phyloP scores from a whole-genome alignment of 2,329 filamentous ascomycete genomes.

The Beauveria brongniartii region DNA sequence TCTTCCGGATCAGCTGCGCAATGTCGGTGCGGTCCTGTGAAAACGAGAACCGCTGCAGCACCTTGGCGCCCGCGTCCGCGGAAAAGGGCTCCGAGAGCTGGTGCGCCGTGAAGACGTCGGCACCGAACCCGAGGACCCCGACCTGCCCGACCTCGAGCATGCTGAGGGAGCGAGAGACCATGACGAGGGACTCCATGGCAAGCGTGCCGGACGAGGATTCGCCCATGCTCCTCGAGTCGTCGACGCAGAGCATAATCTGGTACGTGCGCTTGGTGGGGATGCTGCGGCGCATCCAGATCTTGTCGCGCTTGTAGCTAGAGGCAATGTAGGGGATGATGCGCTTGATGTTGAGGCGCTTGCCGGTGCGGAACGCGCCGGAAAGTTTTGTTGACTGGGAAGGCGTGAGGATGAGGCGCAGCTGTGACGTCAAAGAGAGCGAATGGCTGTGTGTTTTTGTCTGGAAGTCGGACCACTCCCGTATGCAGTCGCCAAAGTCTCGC shows the following conservation, averaged over 20 bases:
- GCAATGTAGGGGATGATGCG: slow-evolving; percentile 99
- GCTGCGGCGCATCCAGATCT: slow-evolving; percentile 97
- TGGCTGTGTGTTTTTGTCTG: slow-evolving; percentile 78
- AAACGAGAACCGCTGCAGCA: slow-evolving; percentile 80
- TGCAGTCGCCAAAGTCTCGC: slow-evolving; percentile 46
- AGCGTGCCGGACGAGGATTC: slow-evolving; percentile 68
- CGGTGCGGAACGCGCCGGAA: slow-evolving; percentile 91
- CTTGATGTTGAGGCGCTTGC: slow-evolving; percentile 98
- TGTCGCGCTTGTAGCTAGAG: slow-evolving; percentile 96
- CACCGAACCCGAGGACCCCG: slow-evolving; percentile 84
- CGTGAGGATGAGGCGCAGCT: slow-evolving; percentile 88
- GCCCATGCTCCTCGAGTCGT: slow-evolving; percentile 92
- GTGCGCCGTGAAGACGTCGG: slow-evolving; percentile 75
- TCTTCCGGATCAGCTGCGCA: slow-evolving; percentile 64
- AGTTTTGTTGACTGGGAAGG: slow-evolving; percentile 95
- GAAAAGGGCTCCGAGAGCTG: slow-evolving; percentile 76
- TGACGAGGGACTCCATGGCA: slow-evolving; percentile 88
- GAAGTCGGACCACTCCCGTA: slow-evolving; percentile 76
- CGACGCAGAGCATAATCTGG: slow-evolving; percentile 94
- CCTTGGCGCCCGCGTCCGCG: slow-evolving; percentile 65
- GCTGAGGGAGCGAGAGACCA: slow-evolving; percentile 76
- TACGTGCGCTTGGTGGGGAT: slow-evolving; percentile 91
- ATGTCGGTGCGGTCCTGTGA: slow-evolving; percentile 82
- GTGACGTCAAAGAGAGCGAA: slow-evolving; percentile 83
- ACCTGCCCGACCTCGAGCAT: slow-evolving; percentile 95